Evolutionary conservation across 2,329 filamentous ascomycete genomes (phyloP).

Genomic region (Spiromastix sp.): DNA sequence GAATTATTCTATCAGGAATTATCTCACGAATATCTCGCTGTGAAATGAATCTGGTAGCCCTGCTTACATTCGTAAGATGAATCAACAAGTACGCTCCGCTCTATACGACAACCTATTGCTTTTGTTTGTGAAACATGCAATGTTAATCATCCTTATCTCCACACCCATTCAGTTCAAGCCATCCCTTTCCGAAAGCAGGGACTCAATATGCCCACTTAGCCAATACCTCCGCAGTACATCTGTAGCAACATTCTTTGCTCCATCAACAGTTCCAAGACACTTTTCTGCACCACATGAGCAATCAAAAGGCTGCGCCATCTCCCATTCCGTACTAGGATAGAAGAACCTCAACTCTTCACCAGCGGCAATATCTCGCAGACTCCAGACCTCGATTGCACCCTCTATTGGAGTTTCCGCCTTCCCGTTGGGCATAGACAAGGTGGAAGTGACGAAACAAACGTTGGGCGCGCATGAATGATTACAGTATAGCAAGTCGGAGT

Average conservation of each 20-base stretch:
- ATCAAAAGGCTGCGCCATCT: conserved; percentile 61
- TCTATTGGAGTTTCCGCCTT: conserved; percentile 14
- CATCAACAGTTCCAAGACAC: conserved; percentile 53
- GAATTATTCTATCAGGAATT: too few species aligned
- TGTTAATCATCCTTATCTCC: too few species aligned
- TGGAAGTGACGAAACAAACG: conserved; percentile 47
- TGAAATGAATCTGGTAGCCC: too few species aligned
- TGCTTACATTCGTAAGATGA: too few species aligned
- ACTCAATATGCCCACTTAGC: conserved; percentile 49
- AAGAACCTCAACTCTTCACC: conserved; percentile 49
- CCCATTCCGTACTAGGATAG: conserved; percentile 66
- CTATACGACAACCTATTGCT: too few species aligned
- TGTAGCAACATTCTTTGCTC: conserved; percentile 49
- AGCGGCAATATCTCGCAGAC: conserved; percentile 10
- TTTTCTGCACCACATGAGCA: conserved; percentile 49
- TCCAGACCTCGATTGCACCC: conserved; percentile 13
- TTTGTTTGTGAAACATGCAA: too few species aligned
- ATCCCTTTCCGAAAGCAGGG: conserved; percentile 8
- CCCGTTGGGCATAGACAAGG: conserved; percentile 45
- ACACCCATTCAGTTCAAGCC: conserved; percentile 5
- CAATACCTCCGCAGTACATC: conserved; percentile 48
- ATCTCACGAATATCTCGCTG: too few species aligned
- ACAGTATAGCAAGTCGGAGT: conserved; percentile 57
- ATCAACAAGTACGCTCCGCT: too few species aligned
- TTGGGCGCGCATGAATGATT: conserved; percentile 60